phyloP scores from a whole-genome alignment of 2,329 filamentous ascomycete species.

The Ustilaginoidea virens region DNA sequence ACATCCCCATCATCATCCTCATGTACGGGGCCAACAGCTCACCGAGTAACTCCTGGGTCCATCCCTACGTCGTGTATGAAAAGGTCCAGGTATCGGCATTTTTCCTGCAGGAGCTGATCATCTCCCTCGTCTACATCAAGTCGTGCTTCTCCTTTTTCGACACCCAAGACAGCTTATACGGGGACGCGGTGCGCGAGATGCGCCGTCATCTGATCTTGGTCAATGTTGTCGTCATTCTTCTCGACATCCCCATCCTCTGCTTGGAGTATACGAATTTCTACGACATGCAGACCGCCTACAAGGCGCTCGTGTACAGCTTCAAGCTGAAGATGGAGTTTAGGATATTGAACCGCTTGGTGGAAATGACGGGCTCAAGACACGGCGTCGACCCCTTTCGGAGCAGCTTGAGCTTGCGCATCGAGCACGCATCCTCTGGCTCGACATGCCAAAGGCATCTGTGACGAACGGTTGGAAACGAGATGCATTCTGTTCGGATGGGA shows the following conservation, averaged over 20 bases:
- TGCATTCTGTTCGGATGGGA: no score
- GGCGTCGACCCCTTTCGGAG: background rate
- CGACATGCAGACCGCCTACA: constrained; percentile 16
- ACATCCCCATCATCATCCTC: constrained; percentile 39
- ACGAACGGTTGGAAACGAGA: no score
- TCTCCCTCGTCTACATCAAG: constrained; percentile 35
- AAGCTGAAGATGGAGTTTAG: constrained; percentile 19
- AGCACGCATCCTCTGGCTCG: background rate
- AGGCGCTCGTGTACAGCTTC: constrained; percentile 16
- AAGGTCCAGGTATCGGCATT: constrained; percentile 38
- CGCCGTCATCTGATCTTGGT: constrained; percentile 22
- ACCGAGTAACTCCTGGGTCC: constrained; percentile 3
- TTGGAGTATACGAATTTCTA: constrained; percentile 15
- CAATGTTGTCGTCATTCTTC: constrained; percentile 23
- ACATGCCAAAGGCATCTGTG: background rate
- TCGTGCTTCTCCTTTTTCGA: constrained; percentile 31
- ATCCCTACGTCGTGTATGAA: constrained; percentile 27
- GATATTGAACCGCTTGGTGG: constrained; percentile 16
- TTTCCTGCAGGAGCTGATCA: constrained; percentile 35
- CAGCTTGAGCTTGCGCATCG: background rate
- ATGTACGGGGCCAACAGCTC: constrained; percentile 32
- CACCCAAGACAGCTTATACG: constrained; percentile 13
- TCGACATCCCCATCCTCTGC: constrained; percentile 21
- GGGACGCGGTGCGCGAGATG: constrained; percentile 11
- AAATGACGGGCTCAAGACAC: constrained; percentile 7